A percentile compares a stretch with the other conserved stretches of the same genome.
phyloP scores from a whole-genome alignment of 192 early-diverging fungal genomes.

The Backusella macrospora region DNA sequence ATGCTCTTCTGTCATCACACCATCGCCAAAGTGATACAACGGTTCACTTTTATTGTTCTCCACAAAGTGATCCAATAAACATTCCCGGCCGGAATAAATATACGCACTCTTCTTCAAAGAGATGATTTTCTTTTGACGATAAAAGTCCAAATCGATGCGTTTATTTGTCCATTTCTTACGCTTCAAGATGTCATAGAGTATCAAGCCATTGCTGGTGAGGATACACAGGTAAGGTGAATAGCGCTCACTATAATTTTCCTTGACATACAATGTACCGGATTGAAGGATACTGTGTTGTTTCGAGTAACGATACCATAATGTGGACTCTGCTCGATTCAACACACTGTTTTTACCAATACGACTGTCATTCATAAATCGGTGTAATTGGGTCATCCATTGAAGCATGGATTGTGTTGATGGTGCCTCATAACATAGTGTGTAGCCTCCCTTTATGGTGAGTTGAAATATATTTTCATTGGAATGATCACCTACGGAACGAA shows the following conservation, averaged over 20 bases:
- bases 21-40: neutral
- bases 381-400: neutral
- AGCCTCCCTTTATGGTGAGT: neutral
- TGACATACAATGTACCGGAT: conserved; percentile 9
- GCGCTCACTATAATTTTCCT: neutral
- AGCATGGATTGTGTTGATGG: conserved; percentile 9
- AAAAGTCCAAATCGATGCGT: neutral
- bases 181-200: conserved; percentile 12
- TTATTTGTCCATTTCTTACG: neutral
- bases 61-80: neutral
- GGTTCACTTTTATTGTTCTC: neutral
- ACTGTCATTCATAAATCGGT: neutral
- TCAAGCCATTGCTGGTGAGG: neutral
- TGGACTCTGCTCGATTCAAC: neutral
- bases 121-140: neutral
- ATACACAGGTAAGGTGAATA: neutral
- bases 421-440: neutral
- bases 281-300: neutral
- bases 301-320: neutral
- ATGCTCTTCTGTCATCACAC: neutral
- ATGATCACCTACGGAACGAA: neutral
- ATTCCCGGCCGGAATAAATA: conserved; percentile 6
- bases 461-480: neutral
- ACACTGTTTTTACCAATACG: neutral
- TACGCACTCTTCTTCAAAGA: neutral